Base-by-base conservation (phyloP, 2,329 filamentous ascomycete species). In the Thielaviopsis cerberus region DNA sequence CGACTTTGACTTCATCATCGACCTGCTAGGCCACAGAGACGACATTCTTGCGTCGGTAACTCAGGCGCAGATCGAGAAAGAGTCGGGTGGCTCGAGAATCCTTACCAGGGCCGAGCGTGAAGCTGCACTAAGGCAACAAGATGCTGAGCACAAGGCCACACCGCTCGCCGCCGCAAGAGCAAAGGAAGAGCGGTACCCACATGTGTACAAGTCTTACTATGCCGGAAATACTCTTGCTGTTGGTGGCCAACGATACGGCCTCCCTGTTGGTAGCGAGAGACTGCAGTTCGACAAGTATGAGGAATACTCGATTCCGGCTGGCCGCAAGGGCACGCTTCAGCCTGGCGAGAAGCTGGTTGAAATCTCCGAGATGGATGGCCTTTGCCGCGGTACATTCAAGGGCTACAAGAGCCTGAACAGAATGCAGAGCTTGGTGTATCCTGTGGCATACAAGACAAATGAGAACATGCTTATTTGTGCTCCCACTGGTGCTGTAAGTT, bases 381-480 rank as follows among this genome's bases (percentile, higher is more conserved):
- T 98, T 26, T 98, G 92, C 65, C 79, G 81, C 61, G 81, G 80
- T n/a, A 98, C 92, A 0, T 98, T 98, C 73, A 87, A 85, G 66
- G 90, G 90, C 0, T 98, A 98, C 74, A 91, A 90, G 70, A 73
- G 86, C 2, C 77, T 98, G 61, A 98, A 98, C 67, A 85, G 94
- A 26, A 98, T 98, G 94, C 92, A 98, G 72, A 97, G 90, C 68
- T 75, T 98, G 53, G 87, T 97, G 0, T 95, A 95, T 65, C 89
- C 89, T 0, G 88, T 98, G 4, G 92, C 90, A 0, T 97, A 98
- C 72, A 88, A 85, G 68, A 96, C 88, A 1, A 95, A 83, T 66
- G 92, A 98, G 71, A 98, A 98, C 64, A 96, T 98, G 91, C 80
- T 98, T 55, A 94, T 98, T 61, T 98, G 92, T 70, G 92, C 92